Percentiles rank a stretch among this genome's conserved stretches.
Evolutionary conservation across 805 yeast genomes (phyloP).

Genomic region (Grigorovia yakushimaensis): DNA sequence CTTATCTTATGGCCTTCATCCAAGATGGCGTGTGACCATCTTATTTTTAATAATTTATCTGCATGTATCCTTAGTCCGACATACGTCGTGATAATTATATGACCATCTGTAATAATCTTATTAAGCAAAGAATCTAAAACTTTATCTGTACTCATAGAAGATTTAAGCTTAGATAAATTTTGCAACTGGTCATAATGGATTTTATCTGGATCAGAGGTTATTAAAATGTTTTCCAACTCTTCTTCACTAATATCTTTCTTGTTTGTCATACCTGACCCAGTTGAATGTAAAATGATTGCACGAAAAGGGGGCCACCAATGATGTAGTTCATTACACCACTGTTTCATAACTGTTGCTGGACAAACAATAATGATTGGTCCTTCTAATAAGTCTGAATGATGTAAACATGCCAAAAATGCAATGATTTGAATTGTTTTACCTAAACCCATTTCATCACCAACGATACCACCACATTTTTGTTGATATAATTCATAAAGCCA

Average conservation of each 20-base stretch:
- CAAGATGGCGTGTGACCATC: conserved; percentile 84
- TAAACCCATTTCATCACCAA: conserved; percentile 97
- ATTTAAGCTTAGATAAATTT: conserved; percentile 19
- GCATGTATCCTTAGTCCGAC: conserved; percentile 72
- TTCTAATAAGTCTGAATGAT: conserved; percentile 62
- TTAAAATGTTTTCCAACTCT: conserved; percentile 41
- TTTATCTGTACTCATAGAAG: conserved; percentile 24
- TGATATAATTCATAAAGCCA: conserved; percentile 93
- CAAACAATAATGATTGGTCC: conserved; percentile 84
- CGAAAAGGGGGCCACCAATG: conserved; percentile 97
- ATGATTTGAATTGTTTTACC: conserved; percentile 94
- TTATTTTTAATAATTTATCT: conserved; percentile 46
- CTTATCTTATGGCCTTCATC: conserved; percentile 97
- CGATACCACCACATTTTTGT: conserved; percentile 87
- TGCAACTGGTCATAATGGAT: conserved; percentile 34
- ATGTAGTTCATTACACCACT: conserved; percentile 95
- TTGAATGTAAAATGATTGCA: conserved; percentile 78
- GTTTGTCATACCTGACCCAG: conserved; percentile 72
- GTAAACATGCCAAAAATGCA: conserved; percentile 83
- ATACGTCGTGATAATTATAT: conserved; percentile 83
- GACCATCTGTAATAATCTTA: conserved; percentile 58
- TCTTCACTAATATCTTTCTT: conserved; percentile 32
- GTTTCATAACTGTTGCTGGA: conserved; percentile 92
- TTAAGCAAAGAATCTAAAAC: conserved; percentile 31
- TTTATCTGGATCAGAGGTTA: conserved; percentile 31